A percentile compares a stretch with the other conserved stretches of the same genome.
These are phyloP conservation scores for Trypanosoma platydactyli DNA, from an alignment of 208 protist species.

Conservation along the genomic window DNA sequence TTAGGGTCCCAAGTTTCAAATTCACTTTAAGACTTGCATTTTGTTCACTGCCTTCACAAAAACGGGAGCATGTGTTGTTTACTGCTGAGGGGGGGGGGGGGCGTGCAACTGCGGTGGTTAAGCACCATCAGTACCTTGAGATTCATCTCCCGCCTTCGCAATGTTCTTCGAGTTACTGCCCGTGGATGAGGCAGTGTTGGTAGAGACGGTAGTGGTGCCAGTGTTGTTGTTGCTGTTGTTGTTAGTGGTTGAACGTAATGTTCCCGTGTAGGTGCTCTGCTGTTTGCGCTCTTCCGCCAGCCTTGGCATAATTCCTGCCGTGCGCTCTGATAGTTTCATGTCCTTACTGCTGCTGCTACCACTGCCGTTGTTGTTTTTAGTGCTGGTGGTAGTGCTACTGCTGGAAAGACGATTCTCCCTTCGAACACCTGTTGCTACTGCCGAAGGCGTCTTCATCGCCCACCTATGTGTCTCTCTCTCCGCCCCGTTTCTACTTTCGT, in stretches of 20 bases:
- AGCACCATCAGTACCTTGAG: constrained; percentile 1
- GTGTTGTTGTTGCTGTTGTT: not conserved
- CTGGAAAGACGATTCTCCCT: too few relatives aligned
- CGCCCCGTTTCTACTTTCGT: not conserved
- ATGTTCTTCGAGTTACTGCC: not conserved
- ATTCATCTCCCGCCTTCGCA: not conserved
- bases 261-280: not conserved
- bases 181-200: not conserved
- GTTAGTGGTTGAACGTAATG: not conserved
- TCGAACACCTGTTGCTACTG: not conserved
- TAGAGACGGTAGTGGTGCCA: not conserved
- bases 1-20: constrained; percentile 11
- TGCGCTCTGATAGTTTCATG: not conserved
- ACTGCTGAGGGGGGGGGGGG: constrained; percentile 20
- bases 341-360: not conserved
- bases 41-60: constrained; percentile 1
- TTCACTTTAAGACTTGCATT: not conserved
- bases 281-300: not conserved
- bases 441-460: not conserved
- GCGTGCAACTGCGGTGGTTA: too few relatives aligned
- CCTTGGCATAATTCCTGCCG: constrained; percentile 3
- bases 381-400: too few relatives aligned
- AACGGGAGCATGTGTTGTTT: constrained; percentile 2
- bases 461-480: not conserved
- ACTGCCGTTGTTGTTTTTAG: too few relatives aligned